Base-by-base conservation (phyloP, 1,139 yeast species). In the Zygosaccharomyces sapae region DNA sequence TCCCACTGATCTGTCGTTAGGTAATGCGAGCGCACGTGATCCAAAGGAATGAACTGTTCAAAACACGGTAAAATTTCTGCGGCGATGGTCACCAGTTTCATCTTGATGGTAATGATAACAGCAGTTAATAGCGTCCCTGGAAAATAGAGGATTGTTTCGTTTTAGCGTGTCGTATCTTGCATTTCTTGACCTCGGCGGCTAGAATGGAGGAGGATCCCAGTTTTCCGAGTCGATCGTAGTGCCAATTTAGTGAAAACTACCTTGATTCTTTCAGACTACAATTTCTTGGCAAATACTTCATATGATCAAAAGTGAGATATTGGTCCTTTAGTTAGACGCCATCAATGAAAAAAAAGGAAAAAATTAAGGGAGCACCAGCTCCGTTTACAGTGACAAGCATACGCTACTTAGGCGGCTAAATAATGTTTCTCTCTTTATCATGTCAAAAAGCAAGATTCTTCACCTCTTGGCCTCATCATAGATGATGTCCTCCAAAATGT, bases 401-500 rank as follows among this genome's bases (percentile, higher is more conserved):
- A 38, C 7, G n/a, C 27, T 38, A 38, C 41, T 27, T 38, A 16
- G 18, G 41, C 41, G 41, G 41, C 41, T 38, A 38, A 29, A 29
- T 27, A 38, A 24, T 24, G 12, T 8, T 10, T 19, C 13, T 24
- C 22, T 16, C 3, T 10, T 19, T 18, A 6, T n/a, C n/a, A 6
- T 7, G 12, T 22, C 7, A 36, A 16, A 9, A n/a, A n/a, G n/a
- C n/a, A n/a, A n/a, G n/a, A n/a, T n/a, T n/a, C n/a, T n/a, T 12
- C 38, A 33, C 31, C 24, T 48, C 24, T 38, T 35, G 20, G 31
- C 29, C 50, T 62, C 65, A 38, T 58, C 58, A 43, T 49, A 60
- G 16, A 62, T 57, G 34, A 64, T 58, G 39, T 62, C 66, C 47
- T 64, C 67, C 22, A 64, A 51, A 13, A 64, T 54, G 40, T 56